These are phyloP conservation scores for Myrmaecium sp. DNA, from an alignment of 2,329 filamentous ascomycete species.

Conservation along the genomic window DNA sequence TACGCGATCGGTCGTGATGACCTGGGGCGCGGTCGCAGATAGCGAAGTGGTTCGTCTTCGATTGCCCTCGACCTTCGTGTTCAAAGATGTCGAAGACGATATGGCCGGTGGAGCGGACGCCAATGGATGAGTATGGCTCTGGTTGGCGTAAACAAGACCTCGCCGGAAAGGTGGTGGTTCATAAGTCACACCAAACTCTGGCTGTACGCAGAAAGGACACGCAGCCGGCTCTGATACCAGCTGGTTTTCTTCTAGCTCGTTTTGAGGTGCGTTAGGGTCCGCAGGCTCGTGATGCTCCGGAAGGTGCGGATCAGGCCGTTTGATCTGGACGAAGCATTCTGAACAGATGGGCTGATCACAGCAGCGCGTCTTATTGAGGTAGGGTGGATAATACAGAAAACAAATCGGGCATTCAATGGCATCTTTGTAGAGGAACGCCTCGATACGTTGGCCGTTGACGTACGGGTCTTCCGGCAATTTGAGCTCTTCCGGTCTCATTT, in stretches of 20 bases:
- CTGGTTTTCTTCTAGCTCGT: conserved; percentile 36
- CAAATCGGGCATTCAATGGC: conserved; percentile 87
- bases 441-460: conserved; percentile 85
- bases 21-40: conserved; percentile 66
- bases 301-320: conserved; percentile 77
- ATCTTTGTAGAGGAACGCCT: conserved; percentile 87
- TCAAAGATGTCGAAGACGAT: conserved; percentile 72
- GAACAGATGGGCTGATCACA: conserved; percentile 95
- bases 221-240: conserved; percentile 81
- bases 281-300: conserved; percentile 49
- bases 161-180: conserved; percentile 75
- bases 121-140: conserved; percentile 32
- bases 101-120: conserved; percentile 49
- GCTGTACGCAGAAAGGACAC: conserved; percentile 88
- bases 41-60: conserved; percentile 50
- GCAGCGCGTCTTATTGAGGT: conserved; percentile 84
- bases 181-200: conserved; percentile 94
- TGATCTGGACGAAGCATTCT: conserved; percentile 98
- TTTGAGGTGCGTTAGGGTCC: conserved; percentile 23
- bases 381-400: conserved; percentile 88
- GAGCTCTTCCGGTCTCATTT: conserved; percentile 63
- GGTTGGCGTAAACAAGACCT: conserved; percentile 53
- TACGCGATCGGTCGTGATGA: conserved; percentile 83
- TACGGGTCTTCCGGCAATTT: conserved; percentile 65
- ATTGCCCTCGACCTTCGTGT: conserved; percentile 17